Conservation (phyloP, 179 eudicot species). For the Gypsophila paniculata region DNA sequence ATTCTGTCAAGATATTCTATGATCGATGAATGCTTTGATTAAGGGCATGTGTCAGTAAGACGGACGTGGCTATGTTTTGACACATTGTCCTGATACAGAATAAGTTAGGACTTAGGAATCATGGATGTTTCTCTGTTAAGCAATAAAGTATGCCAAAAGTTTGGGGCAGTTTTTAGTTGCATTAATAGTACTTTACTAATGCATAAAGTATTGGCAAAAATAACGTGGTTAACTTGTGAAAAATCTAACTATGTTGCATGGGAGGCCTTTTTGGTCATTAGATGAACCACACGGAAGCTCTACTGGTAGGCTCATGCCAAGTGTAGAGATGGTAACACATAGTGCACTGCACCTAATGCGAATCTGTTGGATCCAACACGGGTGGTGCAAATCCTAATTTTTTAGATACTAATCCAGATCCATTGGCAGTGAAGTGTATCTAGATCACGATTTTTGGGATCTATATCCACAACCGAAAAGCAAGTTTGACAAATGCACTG, state of each 20-base stretch:
- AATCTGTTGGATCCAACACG: neutral
- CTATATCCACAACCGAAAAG: neutral
- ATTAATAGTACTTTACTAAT: neutral
- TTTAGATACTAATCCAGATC: neutral
- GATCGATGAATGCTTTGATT: neutral
- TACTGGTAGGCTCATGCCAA: neutral
- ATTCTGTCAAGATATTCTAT: neutral
- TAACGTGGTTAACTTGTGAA: neutral
- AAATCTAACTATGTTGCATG: neutral
- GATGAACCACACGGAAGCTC: neutral
- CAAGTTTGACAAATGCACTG: neutral
- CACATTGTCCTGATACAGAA: neutral
- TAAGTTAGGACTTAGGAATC: neutral
- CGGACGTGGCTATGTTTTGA: neutral
- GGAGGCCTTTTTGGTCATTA: neutral
- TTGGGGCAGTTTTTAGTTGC: neutral
- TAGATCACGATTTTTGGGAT: neutral
- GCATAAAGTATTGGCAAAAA: neutral
- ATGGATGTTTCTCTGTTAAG: neutral
- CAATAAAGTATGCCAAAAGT: conserved; percentile 2
- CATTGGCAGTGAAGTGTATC: neutral
- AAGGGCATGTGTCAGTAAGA: neutral
- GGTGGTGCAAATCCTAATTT: neutral
- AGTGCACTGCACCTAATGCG: neutral
- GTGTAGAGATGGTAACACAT: neutral